phyloP scores from a whole-genome alignment of 192 early-diverging fungal genomes.

The Coemansia sp. region DNA sequence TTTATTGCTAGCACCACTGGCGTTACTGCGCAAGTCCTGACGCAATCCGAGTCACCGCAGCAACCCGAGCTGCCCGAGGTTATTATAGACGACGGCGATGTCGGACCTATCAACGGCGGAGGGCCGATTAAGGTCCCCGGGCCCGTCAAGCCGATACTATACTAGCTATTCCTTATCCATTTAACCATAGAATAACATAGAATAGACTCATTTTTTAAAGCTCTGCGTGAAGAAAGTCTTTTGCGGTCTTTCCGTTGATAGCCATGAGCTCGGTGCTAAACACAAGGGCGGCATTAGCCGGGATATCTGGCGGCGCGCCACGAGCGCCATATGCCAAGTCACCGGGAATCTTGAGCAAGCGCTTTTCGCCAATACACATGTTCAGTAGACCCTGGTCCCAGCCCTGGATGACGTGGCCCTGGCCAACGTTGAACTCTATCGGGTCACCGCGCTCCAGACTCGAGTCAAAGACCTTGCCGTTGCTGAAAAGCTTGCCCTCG shows the following conservation, averaged over 20 bases:
- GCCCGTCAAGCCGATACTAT: not conserved
- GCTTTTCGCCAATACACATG: conserved; percentile 87
- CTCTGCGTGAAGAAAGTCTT: conserved; percentile 13
- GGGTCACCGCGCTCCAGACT: conserved; percentile 79
- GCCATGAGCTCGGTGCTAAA: conserved; percentile 79
- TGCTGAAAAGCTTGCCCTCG: conserved; percentile 54
- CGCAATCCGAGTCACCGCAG: not conserved
- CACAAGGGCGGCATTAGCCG: conserved; percentile 73
- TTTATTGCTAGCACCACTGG: conserved; percentile 40
- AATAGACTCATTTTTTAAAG: conserved; percentile 8
- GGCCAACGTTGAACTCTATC: conserved; percentile 82
- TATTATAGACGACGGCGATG: too few species aligned
- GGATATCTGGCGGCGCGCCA: conserved; percentile 74
- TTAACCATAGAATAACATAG: too few species aligned
- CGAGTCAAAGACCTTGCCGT: conserved; percentile 87
- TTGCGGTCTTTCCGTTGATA: conserved; percentile 34
- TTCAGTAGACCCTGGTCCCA: conserved; percentile 87
- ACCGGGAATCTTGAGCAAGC: conserved; percentile 75
- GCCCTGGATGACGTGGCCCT: conserved; percentile 89
- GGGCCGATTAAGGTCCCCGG: too few species aligned
- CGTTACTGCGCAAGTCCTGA: conserved; percentile 14
- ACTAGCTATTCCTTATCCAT: not conserved
- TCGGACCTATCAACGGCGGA: too few species aligned
- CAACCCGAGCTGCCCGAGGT: not conserved
- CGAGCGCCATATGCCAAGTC: conserved; percentile 82